Percentiles rank a stretch among this genome's conserved stretches.
Evolutionary conservation across 2,329 filamentous ascomycete species (phyloP).

Genomic region (Ophiostoma fasciatum): DNA sequence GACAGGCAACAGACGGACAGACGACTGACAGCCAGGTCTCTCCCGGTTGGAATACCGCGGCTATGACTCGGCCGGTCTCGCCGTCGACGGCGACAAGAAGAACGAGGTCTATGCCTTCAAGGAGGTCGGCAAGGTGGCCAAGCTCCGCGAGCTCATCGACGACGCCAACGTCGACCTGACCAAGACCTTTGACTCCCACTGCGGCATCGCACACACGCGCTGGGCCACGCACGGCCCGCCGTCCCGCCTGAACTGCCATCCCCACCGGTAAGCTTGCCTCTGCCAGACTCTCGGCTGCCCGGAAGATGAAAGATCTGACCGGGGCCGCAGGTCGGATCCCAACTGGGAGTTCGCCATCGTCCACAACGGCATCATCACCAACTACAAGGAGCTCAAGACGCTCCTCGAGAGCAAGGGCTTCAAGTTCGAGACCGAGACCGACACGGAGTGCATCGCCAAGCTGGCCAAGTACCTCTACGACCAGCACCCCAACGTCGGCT

Average conservation of each 20-base stretch:
- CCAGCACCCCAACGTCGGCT: slow-evolving; percentile 83
- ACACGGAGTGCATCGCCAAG: slow-evolving; percentile 98
- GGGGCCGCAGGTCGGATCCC: slow-evolving; percentile 69
- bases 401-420: slow-evolving; percentile 89
- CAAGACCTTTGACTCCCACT: slow-evolving; percentile 95
- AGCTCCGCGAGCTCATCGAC: slow-evolving; percentile 85
- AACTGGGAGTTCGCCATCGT: slow-evolving; percentile 95
- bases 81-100: slow-evolving; percentile 96
- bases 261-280: slow-evolving; percentile 59
- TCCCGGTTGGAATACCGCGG: slow-evolving; percentile 95
- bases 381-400: slow-evolving; percentile 98
- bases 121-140: slow-evolving; percentile 98
- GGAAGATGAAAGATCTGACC: too few species aligned
- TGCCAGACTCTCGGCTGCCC: too few species aligned
- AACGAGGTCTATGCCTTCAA: slow-evolving; percentile 96
- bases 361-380: slow-evolving; percentile 99
- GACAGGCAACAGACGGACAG: too few species aligned
- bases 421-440: slow-evolving; percentile 97
- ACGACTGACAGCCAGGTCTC: slow-evolving; percentile 70
- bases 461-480: slow-evolving; percentile 97
- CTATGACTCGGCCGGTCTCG: slow-evolving; percentile 94
- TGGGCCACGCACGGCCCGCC: slow-evolving; percentile 97
- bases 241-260: slow-evolving; percentile 92
- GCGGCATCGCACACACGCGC: slow-evolving; percentile 95
- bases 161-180: slow-evolving; percentile 68